Base-by-base conservation (phyloP, 2,329 filamentous ascomycete species). In the Ilyonectria destructans region DNA sequence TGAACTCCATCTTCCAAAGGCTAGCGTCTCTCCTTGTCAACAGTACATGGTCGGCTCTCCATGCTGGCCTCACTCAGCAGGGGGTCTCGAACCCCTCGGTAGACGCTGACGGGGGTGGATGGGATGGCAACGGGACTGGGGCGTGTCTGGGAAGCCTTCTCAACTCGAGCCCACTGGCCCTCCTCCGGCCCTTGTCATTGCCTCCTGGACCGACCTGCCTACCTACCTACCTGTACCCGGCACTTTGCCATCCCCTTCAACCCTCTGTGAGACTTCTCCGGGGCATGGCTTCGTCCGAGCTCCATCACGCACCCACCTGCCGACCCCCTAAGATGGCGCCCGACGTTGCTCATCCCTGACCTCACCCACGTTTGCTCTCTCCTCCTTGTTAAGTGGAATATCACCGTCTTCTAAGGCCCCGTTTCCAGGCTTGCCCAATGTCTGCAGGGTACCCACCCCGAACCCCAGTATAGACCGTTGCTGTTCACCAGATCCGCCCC, bases 1-100 rank as follows among this genome's bases (percentile, higher is more conserved):
- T 63, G 65, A 68, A 73, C 69, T 58, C 58, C 66, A 55, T 72
- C 69, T 63, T 71, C 67, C 69, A 71, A 63, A 67, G 61, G 64
- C 62, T 71, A 72, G 74, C 65, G 73, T 64, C 65, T 60, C 71
- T 67, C 62, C 70, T 73, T 69, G 77, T 78, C 74, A 72, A 76
- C 58, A 60, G 72, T 77, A 78, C 76, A 74, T 71, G 70, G 62
- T 56, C 62, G 61, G 71, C 65, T 71, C 58, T 73, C 71, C 35
- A 66, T 71, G 70, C 68, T 72, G 62, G 63, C 21, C 59, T 74
- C 61, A 60, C 57, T 23, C 59, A 71, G 62, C 71, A 75, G 74
- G 74, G 74, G 69, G 69, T 73, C 73, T 75, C 68, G 71, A 76
- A 76, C 75, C 75, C 77, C 71, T 78, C 77, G 77, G 77, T 78